Evolutionary conservation across 441 rosid genomes (phyloP), one percentile per base, ranked within the genome.

Genomic region (Daphne laureola): DNA sequence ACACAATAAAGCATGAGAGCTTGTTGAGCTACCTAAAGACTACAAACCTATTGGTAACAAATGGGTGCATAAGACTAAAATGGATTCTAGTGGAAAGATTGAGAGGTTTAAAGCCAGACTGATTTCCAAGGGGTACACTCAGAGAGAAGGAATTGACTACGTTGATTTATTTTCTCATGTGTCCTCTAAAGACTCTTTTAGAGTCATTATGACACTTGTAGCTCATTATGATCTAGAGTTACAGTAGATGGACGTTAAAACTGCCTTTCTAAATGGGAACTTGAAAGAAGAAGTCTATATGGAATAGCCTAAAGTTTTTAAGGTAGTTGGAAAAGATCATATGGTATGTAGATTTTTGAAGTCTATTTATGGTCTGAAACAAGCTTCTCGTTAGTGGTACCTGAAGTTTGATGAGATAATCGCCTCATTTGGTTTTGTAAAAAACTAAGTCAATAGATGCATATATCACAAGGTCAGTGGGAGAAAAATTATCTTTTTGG

Each of bases 301-400:
- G 13, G 38, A 54, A 12, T 48, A 54, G 42, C 5, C 4, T 43
- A 31, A 12, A 4, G 15, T 51, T 35, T 58, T 49, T 45, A 12
- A 3, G 6, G 35, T 1, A 26, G 9, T 17, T 8, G 6, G 43
- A 8, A 14, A 57, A 46, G 53, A 46, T 4, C 14, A 12, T 12
- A 57, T 27, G 23, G 43, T 46, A 14, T 46, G 45, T 4, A 31
- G 21, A 8, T n/a, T 45, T 46, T 18, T 15, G 17, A 18, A 23
- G 5, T 54, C 49, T 1, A 42, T 54, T n/a, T 42, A 54, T 47
- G 61, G 45, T 12, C 46, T 47, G 0, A 47, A 57, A 17, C 38
- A 57, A 36, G 17, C 45, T 12, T 55, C 49, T 6, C 0, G 15
- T 4, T 23, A 55, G 21, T 55, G 57, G 46, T 54, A 54, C 14